These are phyloP conservation scores for Pythium angustatum DNA, from an alignment of 352 stramenopile genomes.

Conservation along the genomic window DNA sequence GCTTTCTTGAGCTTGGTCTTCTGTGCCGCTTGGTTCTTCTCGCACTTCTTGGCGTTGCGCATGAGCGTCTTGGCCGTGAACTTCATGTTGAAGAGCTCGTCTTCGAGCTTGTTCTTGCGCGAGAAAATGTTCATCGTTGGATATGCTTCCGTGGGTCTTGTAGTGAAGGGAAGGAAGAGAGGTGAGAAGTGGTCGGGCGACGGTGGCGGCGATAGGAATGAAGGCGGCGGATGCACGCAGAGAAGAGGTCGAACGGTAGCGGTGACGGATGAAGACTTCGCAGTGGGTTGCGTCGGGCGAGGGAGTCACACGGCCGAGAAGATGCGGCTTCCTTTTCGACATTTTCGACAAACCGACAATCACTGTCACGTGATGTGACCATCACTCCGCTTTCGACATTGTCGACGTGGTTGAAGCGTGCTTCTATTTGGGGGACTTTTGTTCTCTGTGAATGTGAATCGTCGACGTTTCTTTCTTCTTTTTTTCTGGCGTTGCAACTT, in stretches of 20 bases:
- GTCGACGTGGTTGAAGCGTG: slow-evolving; percentile 16
- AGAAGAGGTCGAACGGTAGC: neutral
- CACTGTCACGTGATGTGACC: neutral
- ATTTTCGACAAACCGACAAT: slow-evolving; percentile 13
- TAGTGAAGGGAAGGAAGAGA: neutral
- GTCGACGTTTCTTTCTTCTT: neutral
- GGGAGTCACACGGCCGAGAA: neutral
- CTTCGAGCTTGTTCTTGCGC: slow-evolving; percentile 82
- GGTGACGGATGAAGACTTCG: neutral
- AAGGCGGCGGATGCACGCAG: no score
- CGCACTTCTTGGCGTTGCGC: slow-evolving; percentile 95
- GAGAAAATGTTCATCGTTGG: slow-evolving; percentile 81
- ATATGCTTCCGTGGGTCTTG: neutral
- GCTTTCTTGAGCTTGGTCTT: slow-evolving; percentile 97
- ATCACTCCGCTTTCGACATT: slow-evolving; percentile 24
- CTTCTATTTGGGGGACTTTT: slow-evolving; percentile 9
- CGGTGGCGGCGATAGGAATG: neutral
- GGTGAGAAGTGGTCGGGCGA: neutral
- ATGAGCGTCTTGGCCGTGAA: slow-evolving; percentile 90
- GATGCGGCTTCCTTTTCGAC: slow-evolving; percentile 7
- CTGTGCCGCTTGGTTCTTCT: slow-evolving; percentile 95
- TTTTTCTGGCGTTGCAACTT: slow-evolving; percentile 10
- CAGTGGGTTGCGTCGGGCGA: slow-evolving; percentile 6
- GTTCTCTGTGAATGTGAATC: slow-evolving; percentile 26
- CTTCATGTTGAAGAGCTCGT: slow-evolving; percentile 91